phyloP scores from a whole-genome alignment of 176 grass and related monocot genomes.

The Sorghum bicolor region Sorghum_bicolor_NCBIv3 NC_012872.2:15008501-15009000 shows the following conservation, averaged over 20 bases:
- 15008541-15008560: neutral
- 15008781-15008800: slow-evolving; percentile 62
- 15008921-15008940: slow-evolving; percentile 69
- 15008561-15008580: neutral
- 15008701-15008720: slow-evolving; percentile 61
- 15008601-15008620: slow-evolving; percentile 34
- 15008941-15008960: slow-evolving; percentile 42
- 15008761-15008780: slow-evolving; percentile 81
- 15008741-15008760: slow-evolving; percentile 30
- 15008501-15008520: neutral
- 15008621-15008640: slow-evolving; percentile 28
- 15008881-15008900: slow-evolving; percentile 72
- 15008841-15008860: slow-evolving; percentile 32
- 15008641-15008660: slow-evolving; percentile 94
- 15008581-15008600: neutral
- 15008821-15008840: slow-evolving; percentile 63
- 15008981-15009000: slow-evolving; percentile 29
- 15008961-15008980: neutral
- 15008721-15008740: slow-evolving; percentile 39
- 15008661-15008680: slow-evolving; percentile 78
- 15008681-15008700: slow-evolving; percentile 42
- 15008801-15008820: slow-evolving; percentile 45
- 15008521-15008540: neutral
- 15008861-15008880: slow-evolving; percentile 28
- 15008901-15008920: slow-evolving; percentile 64